phyloP scores from a whole-genome alignment of 2,329 filamentous ascomycete species.

The Cordyceps cateniannulata region DNA sequence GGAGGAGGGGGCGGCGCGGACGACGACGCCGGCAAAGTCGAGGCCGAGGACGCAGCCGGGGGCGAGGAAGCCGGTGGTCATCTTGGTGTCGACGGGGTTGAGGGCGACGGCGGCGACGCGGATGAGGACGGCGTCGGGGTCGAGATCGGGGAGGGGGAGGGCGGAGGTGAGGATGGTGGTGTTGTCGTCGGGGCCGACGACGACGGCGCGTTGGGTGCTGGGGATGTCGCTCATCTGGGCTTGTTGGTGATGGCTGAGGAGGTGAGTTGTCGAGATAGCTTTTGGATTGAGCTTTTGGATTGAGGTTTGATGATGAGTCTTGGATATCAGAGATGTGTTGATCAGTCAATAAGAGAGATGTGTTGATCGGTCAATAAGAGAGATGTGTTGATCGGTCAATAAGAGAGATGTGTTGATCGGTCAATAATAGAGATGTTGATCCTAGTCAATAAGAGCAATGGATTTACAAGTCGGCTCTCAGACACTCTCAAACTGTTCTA shows the following conservation, averaged over 20 bases:
- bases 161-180: neutral
- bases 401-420: neutral
- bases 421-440: neutral
- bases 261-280: neutral
- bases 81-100: slow-evolving; percentile 11
- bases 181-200: neutral
- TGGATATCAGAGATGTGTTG: too few species aligned
- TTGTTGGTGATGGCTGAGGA: neutral
- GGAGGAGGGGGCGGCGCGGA: slow-evolving; percentile 18
- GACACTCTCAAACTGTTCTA: too few species aligned
- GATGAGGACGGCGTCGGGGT: neutral
- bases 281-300: neutral
- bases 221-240: neutral
- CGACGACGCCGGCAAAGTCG: slow-evolving; percentile 28
- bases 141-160: neutral
- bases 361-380: neutral
- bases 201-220: neutral
- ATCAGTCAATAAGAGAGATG: neutral
- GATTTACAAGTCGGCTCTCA: too few species aligned
- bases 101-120: neutral
- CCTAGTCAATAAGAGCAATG: neutral
- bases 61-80: slow-evolving; percentile 17
- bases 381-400: neutral
- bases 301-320: neutral
- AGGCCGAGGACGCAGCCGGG: slow-evolving; percentile 24